Evolutionary conservation across 2,329 filamentous ascomycete species (phyloP), one percentile per base, ranked within the genome.

Genomic region (Cadophora sp.): DNA sequence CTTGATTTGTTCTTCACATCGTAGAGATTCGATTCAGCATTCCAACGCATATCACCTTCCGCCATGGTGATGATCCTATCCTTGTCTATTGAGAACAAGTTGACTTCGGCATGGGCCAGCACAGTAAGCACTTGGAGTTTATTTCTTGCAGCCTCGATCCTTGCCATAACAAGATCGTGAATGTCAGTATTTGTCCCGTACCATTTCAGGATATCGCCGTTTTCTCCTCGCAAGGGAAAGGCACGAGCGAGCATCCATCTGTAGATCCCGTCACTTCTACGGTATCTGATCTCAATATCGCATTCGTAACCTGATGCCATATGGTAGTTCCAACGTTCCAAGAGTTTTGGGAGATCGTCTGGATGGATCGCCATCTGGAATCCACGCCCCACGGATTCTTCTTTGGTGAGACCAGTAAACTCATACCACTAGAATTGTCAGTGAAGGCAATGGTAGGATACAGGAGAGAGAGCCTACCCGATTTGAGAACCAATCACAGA

Each of bases 181-280:
- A 74, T 73, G 45, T 74, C 73, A 13, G 70, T 74, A 58, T 62
- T 70, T 8, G 73, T 74, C 16, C 72, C 73, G 51, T 73, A 72
- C 73, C 73, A 74, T 55, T 73, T 73, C 41, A 73, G 18, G 4
- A 73, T 67, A 3, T 64, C 65, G 3, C 72, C 71, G 7, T 56
- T 22, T 0, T 64, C 59, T 33, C 65, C 65, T 59, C 55, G 51
- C 4, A 68, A 63, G 8, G 72, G 71, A 20, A 60, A 66, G 5
- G 71, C 73, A 30, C 72, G 68, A 39, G 65, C 68, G 20, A 73
- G 67, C 73, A 73, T 73, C 72, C 73, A 74, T 50, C 66, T 72
- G 53, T 72, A 74, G 8, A 70, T 53, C 6, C 73, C 72, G 56
- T 74, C 73, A 14, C 69, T 43, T 27, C 73, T 66, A 20, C 66